A percentile compares a stretch with the other conserved stretches of the same genome.
Conservation (phyloP, 192 early-diverging fungal genomes). For the Diversispora epigaea region DNA sequence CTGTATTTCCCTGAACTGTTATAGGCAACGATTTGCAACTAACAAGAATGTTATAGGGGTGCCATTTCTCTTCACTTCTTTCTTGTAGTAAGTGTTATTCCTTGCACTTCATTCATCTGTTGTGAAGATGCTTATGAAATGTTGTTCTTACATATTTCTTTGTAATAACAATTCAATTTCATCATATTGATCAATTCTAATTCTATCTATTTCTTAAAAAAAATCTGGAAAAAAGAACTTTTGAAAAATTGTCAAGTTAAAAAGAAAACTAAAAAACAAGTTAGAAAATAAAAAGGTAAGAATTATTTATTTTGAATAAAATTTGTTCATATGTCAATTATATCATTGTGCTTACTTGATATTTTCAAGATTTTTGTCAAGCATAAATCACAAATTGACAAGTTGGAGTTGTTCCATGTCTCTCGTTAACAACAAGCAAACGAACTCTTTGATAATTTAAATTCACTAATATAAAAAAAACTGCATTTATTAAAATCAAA, state of each 20-base stretch:
- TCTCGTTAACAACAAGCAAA: background rate
- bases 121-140: background rate
- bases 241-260: background rate
- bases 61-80: background rate
- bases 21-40: background rate
- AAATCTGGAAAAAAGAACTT: background rate
- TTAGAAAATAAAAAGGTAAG: conserved; percentile 20
- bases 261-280: background rate
- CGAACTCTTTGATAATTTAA: conserved; percentile 7
- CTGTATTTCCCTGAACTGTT: conserved; percentile 20
- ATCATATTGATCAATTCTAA: conserved; percentile 18
- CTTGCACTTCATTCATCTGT: conserved; percentile 6
- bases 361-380: background rate
- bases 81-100: background rate
- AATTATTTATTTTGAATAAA: conserved; percentile 1
- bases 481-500: background rate
- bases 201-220: background rate
- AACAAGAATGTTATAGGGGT: background rate
- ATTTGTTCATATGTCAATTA: background rate
- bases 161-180: conserved; percentile 9
- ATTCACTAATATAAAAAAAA: background rate
- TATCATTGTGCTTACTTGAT: background rate
- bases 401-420: no score
- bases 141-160: conserved; percentile 2
- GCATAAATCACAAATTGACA: conserved; percentile 6